Evolutionary conservation across 768 basidiomycete genomes (phyloP).

Genomic region (Hygrophorus russula): DNA sequence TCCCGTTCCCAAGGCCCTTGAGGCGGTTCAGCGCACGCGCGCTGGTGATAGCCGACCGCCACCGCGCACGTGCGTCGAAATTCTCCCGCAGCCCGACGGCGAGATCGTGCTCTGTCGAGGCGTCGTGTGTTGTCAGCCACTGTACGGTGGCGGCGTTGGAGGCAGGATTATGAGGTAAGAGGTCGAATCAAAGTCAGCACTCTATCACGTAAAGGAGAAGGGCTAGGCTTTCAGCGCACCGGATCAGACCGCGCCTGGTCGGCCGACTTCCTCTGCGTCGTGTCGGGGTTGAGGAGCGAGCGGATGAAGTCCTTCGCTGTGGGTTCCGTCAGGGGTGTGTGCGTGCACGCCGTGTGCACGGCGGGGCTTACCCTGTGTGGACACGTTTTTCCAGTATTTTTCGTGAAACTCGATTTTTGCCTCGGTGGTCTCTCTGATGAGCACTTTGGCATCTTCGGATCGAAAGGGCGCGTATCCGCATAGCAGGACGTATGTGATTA

Average conservation of each 20-base stretch:
- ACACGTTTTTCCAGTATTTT: slow-evolving; percentile 88
- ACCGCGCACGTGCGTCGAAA: slow-evolving; percentile 66
- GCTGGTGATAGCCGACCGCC: slow-evolving; percentile 58
- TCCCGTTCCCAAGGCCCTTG: slow-evolving; percentile 11
- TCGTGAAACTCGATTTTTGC: slow-evolving; percentile 89
- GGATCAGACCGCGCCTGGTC: slow-evolving; percentile 56
- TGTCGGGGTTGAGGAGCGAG: slow-evolving; percentile 59
- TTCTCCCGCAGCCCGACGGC: slow-evolving; percentile 63
- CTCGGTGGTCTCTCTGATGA: slow-evolving; percentile 75
- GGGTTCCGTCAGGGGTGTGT: neutral
- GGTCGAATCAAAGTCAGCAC: neutral
- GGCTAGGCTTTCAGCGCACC: slow-evolving; percentile 28
- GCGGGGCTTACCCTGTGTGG: slow-evolving; percentile 50
- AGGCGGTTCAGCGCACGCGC: slow-evolving; percentile 32
- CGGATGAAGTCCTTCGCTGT: slow-evolving; percentile 81
- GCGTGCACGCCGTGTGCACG: neutral
- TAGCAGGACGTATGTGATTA: slow-evolving; percentile 90
- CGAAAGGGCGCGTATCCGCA: slow-evolving; percentile 96
- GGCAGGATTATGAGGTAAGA: neutral
- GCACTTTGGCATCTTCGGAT: slow-evolving; percentile 62
- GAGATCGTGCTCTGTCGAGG: slow-evolving; percentile 68
- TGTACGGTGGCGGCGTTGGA: slow-evolving; percentile 14
- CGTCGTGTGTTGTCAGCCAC: slow-evolving; percentile 65
- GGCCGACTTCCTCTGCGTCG: slow-evolving; percentile 61
- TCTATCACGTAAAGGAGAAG: neutral